Conservation (phyloP, 108 stramenopile genomes). For the Cylindrotheca closterium region DNA sequence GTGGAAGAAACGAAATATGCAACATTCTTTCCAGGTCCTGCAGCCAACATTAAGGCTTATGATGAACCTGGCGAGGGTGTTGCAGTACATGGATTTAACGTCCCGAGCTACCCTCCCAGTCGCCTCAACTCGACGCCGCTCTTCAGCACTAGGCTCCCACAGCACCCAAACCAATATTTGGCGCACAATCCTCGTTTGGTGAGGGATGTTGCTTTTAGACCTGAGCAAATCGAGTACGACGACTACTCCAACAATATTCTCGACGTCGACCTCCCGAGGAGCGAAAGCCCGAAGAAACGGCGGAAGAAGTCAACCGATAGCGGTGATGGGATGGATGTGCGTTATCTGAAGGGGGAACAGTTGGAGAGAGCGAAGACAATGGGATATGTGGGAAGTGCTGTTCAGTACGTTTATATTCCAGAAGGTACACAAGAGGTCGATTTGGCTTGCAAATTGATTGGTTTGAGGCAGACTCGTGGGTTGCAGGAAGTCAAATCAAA, state of each 20-base stretch:
- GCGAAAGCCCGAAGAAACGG: neutral
- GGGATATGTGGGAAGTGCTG: neutral
- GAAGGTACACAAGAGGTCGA: neutral
- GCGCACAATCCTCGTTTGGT: constrained; percentile 20
- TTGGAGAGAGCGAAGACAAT: too few relatives aligned
- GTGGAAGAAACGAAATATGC: neutral
- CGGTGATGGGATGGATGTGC: too few relatives aligned
- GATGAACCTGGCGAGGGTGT: neutral
- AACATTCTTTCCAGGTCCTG: constrained; percentile 22
- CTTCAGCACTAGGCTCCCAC: neutral
- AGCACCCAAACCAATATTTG: constrained; percentile 7
- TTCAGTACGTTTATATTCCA: neutral
- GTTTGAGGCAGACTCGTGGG: neutral
- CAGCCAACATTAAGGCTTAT: constrained; percentile 20
- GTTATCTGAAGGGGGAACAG: too few relatives aligned
- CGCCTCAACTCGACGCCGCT: neutral
- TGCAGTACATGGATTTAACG: neutral
- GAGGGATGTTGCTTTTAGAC: neutral
- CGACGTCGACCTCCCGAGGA: too few relatives aligned
- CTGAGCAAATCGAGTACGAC: neutral
- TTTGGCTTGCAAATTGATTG: neutral
- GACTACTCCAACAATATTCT: too few relatives aligned
- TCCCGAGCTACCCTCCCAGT: neutral
- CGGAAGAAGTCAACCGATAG: too few relatives aligned
- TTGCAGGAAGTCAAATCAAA: neutral